These are phyloP conservation scores for Candida silvatica DNA, from an alignment of 805 yeast genomes.

Conservation along the genomic window DNA sequence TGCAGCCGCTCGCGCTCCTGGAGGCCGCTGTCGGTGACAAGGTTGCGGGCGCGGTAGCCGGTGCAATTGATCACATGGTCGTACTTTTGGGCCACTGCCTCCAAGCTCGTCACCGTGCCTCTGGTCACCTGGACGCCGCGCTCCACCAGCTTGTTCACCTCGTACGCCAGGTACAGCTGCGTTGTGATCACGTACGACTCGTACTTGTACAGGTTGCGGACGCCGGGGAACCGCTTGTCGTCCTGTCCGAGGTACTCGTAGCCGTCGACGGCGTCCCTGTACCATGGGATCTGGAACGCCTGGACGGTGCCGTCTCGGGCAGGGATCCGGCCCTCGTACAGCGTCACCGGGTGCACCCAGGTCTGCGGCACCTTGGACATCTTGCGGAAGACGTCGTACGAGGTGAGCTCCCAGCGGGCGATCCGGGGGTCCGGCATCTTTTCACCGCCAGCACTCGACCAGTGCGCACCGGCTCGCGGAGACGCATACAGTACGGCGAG, in stretches of 20 bases:
- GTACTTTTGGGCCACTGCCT: conserved; percentile 29
- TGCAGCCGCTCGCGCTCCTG: conserved; percentile 18
- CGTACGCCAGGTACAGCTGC: conserved; percentile 44
- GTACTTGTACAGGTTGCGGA: conserved; percentile 29
- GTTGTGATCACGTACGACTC: conserved; percentile 53
- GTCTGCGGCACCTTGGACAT: conserved; percentile 29
- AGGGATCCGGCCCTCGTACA: conserved; percentile 18
- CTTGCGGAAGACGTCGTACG: conserved; percentile 26
- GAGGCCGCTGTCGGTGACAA: conserved; percentile 43
- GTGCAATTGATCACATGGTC: conserved; percentile 49
- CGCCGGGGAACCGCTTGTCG: conserved; percentile 27
- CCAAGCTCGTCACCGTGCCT: conserved; percentile 29
- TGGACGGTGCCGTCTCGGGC: conserved; percentile 6
- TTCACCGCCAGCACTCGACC: conserved; percentile 35
- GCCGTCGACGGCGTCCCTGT: conserved; percentile 32
- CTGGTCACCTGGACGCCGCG: conserved; percentile 40
- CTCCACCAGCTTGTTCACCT: conserved; percentile 34
- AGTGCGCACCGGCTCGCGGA: conserved; percentile 67
- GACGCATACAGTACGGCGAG: conserved; percentile 39
- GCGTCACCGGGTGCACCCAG: conserved; percentile 21
- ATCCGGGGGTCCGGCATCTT: conserved; percentile 28
- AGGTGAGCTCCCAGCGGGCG: conserved; percentile 25
- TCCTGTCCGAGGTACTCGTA: conserved; percentile 22
- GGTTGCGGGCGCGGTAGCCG: conserved; percentile 37
- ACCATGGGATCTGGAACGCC: conserved; percentile 38